Conservation (phyloP, 2,329 filamentous ascomycete species). For the Coniosporium tulheliwenetii region DNA sequence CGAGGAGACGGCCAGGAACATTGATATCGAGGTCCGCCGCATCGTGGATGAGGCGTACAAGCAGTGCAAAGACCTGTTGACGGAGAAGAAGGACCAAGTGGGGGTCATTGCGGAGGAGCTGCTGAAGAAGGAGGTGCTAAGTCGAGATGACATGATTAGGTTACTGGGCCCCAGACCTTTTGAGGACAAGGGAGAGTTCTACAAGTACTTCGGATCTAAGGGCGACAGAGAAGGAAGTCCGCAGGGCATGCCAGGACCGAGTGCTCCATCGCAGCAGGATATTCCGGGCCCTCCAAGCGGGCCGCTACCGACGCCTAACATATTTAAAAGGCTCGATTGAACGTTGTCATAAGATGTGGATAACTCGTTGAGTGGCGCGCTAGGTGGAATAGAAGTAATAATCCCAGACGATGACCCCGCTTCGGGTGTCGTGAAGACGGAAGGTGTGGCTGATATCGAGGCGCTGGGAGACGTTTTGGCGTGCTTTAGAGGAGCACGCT, state of each 20-base stretch:
- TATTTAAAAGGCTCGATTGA: too few relatives aligned
- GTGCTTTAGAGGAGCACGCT: too few relatives aligned
- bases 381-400: too few relatives aligned
- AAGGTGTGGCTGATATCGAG: too few relatives aligned
- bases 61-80: slow-evolving; percentile 71
- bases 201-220: slow-evolving; percentile 64
- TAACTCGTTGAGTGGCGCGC: too few relatives aligned
- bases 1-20: slow-evolving; percentile 81
- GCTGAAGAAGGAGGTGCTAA: slow-evolving; percentile 77
- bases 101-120: slow-evolving; percentile 87
- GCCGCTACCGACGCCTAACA: too few relatives aligned
- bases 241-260: too few relatives aligned
- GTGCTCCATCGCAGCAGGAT: neutral
- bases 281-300: too few relatives aligned
- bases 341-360: too few relatives aligned
- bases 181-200: slow-evolving; percentile 74
- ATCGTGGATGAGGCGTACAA: slow-evolving; percentile 89
- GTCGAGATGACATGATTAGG: slow-evolving; percentile 81
- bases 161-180: slow-evolving; percentile 74
- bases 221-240: slow-evolving; percentile 10
- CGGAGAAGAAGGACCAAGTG: slow-evolving; percentile 75
- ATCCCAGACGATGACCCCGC: too few relatives aligned
- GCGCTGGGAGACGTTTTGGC: too few relatives aligned
- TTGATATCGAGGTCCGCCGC: slow-evolving; percentile 78
- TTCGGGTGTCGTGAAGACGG: too few relatives aligned